Conservation (phyloP, 768 basidiomycete species). For the Mycena capillaripes region DNA sequence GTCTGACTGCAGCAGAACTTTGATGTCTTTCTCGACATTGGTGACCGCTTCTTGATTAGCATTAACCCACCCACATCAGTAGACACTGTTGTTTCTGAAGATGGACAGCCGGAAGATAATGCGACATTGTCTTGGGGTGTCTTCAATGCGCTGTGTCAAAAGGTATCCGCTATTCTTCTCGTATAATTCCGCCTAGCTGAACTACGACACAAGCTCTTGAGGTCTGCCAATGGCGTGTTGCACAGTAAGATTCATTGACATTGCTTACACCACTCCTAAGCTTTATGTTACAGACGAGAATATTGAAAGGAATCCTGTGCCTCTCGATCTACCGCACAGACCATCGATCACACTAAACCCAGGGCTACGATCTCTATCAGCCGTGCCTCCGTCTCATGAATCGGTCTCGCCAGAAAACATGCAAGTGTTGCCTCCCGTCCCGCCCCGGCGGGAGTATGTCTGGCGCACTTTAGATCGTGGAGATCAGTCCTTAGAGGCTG, state of each 20-base stretch:
- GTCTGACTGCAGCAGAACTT: background rate
- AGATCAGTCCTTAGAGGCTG: background rate
- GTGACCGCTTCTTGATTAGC: background rate
- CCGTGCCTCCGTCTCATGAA: background rate
- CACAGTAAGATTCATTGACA: background rate
- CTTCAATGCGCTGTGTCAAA: background rate
- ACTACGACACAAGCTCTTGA: background rate
- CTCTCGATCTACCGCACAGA: background rate
- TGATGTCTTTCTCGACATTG: background rate
- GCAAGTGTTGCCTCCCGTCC: background rate
- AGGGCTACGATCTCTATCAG: no score
- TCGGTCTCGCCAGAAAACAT: background rate
- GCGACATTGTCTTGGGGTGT: background rate
- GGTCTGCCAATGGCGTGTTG: background rate
- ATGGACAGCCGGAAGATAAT: no score
- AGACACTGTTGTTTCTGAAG: background rate
- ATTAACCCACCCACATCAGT: background rate
- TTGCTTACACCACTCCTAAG: no score
- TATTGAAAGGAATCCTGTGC: background rate
- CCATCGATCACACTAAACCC: no score
- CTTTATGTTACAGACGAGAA: background rate
- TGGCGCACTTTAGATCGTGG: background rate
- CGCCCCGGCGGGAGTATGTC: background rate
- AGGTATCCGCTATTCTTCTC: background rate
- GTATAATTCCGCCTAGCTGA: background rate